Evolutionary conservation across 1,284 basidiomycete species (phyloP), one percentile per base, ranked within the genome.

Genomic region (Ganoderma resinaceum): DNA sequence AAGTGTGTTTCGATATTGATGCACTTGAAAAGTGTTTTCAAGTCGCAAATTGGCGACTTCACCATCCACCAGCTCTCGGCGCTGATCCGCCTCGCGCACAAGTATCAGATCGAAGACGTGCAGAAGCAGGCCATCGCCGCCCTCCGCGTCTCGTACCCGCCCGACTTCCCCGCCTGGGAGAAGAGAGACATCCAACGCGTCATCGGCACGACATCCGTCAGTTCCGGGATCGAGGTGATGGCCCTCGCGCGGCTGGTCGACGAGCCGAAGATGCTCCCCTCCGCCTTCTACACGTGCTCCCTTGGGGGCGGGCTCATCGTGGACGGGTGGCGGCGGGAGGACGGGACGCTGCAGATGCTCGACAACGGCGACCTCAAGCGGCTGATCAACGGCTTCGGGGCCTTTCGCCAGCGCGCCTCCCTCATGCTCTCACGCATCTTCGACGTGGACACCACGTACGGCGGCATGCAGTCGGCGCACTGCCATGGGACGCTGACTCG

Each of bases 201-300:
- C 46, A 49, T 49, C 46, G 46, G 46, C 1, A 11, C 23, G 46
- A 49, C 46, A 9, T 49, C n/a, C 2, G 46, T 49, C 46, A 49
- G 46, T 11, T 49, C 46, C 46, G 60, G 38, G 23, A 68, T 71
- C 52, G 38, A 38, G 29, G 67, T 65, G 11, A 63, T 71, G 33
- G 62, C 66, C 8, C 67, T 71, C 33, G 67, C 70, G 0, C 64
- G 64, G 8, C 60, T 71, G 16, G n/a, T 61, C 43, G 52, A 65
- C 29, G 53, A 52, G 20, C 35, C n/a, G 16, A 40, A 23, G 7
- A 55, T 72, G 14, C 66, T 72, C 26, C 46, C 46, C 46, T 26
- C 46, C 9, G 46, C 46, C 6, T 53, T 72, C 8, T 58, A 63
- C 42, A 43, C 20, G 1, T 72, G 71, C 64, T 55, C 52, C 42